Conservation (phyloP, 257 asterid species). For the Nemophila menziesii region DNA sequence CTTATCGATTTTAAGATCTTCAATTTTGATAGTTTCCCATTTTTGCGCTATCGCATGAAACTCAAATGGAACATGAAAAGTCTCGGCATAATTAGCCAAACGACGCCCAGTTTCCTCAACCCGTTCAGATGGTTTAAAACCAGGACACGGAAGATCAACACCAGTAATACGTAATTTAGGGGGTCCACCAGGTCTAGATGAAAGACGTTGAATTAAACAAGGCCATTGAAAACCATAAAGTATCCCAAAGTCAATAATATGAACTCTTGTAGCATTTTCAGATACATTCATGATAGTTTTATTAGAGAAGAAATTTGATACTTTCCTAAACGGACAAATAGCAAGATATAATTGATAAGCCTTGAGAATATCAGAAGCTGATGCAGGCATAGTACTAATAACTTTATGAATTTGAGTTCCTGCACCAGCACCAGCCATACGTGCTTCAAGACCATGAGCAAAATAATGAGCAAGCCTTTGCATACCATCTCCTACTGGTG, state of each 20-base stretch:
- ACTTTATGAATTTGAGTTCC: constrained; percentile 31
- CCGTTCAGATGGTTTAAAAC: constrained; percentile 31
- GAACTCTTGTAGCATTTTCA: constrained; percentile 20
- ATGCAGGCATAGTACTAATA: constrained; percentile 19
- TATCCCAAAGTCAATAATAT: constrained; percentile 36
- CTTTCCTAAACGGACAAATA: constrained; percentile 31
- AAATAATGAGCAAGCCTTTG: constrained; percentile 30
- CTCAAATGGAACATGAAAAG: constrained; percentile 30
- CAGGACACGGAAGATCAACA: constrained; percentile 33
- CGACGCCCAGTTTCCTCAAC: constrained; percentile 39
- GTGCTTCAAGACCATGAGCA: constrained; percentile 35
- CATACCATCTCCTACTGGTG: constrained; percentile 30
- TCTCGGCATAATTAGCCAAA: constrained; percentile 28
- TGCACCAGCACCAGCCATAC: constrained; percentile 36
- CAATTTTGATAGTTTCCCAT: constrained; percentile 30
- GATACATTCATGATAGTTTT: constrained; percentile 23
- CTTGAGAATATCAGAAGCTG: constrained; percentile 28
- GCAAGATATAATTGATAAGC: constrained; percentile 39
- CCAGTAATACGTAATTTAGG: constrained; percentile 40
- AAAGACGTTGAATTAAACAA: constrained; percentile 29
- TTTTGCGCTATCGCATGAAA: constrained; percentile 33
- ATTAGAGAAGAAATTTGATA: constrained; percentile 27
- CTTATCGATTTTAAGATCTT: constrained; percentile 27
- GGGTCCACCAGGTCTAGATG: constrained; percentile 27
- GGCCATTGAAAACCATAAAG: constrained; percentile 45